Evolutionary conservation across 2,329 filamentous ascomycete species (phyloP), one percentile per base, ranked within the genome.

Genomic region (Colletotrichum eleusines): DNA sequence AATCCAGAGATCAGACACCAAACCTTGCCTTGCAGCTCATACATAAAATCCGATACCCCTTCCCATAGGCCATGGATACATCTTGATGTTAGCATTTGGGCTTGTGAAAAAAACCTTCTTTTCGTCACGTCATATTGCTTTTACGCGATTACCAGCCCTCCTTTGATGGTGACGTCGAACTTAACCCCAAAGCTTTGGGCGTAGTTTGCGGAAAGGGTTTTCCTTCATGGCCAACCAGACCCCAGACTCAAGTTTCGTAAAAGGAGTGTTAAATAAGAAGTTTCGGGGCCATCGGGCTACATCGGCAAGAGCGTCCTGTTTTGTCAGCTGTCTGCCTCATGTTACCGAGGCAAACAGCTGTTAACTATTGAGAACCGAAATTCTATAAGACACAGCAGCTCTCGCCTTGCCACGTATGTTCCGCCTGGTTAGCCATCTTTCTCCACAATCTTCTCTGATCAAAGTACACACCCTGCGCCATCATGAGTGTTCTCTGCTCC

Each of bases 341-440:
- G 33, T 2, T 38, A 7, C 53, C 33, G 33, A 55, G n/a, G 53
- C 14, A n/a, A 40, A 18, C 20, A 11, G 14, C 14, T n/a, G n/a
- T n/a, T 7, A 33, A 7, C 31, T 16, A 23, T 9, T 18, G 11
- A 18, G n/a, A 5, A 1, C n/a, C 2, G n/a, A 8, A 38, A 11
- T 7, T 7, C 14, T 2, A 38, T 16, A 55, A 26, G 33, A 5
- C 23, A 12, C 20, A n/a, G 12, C 6, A n/a, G 20, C 1, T 18
- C 33, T 33, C 20, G 4, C 16, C 23, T n/a, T 1, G 18, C n/a
- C n/a, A 18, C 14, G 1, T 1, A n/a, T 5, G 2, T 9, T 1
- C 3, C 40, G 3, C 14, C n/a, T 18, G 6, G 5, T 9, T 2
- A 6, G 0, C 3, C 16, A 18, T 18, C 14, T 6, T 8, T 26